These are phyloP conservation scores for Boletus speciosus DNA, from an alignment of 768 basidiomycete genomes.

Conservation along the genomic window DNA sequence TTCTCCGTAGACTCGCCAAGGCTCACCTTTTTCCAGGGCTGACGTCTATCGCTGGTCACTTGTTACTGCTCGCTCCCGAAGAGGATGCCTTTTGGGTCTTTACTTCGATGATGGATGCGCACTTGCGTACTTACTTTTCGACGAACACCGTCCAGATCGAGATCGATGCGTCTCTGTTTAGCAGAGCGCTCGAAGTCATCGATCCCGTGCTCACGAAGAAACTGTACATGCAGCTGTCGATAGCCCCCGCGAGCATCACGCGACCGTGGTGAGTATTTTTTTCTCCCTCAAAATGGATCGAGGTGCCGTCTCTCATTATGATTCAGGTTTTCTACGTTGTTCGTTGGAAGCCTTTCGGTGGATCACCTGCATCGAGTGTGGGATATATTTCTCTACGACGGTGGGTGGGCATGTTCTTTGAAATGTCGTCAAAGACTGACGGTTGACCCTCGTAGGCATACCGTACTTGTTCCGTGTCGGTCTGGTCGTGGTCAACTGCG, in stretches of 20 bases:
- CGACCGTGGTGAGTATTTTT: constrained; percentile 50
- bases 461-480: constrained; percentile 74
- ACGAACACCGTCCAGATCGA: constrained; percentile 59
- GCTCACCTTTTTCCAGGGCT: constrained; percentile 44
- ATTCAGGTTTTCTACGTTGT: constrained; percentile 68
- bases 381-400: constrained; percentile 82
- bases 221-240: constrained; percentile 60
- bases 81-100: constrained; percentile 94
- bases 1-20: background rate
- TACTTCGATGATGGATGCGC: constrained; percentile 79
- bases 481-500: constrained; percentile 58
- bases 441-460: constrained; percentile 45
- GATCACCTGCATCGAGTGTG: constrained; percentile 71
- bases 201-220: constrained; percentile 63
- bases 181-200: constrained; percentile 60
- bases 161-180: constrained; percentile 71
- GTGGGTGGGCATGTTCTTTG: constrained; percentile 35
- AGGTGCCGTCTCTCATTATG: background rate
- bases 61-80: constrained; percentile 73
- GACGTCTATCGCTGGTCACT: constrained; percentile 65
- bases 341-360: constrained; percentile 61
- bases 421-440: background rate
- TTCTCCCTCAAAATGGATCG: background rate
- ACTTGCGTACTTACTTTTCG: constrained; percentile 77
- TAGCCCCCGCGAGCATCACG: constrained; percentile 56